Conservation (phyloP, 371 early-diverging fungal genomes). For the Saksenaea vasiformis region DNA sequence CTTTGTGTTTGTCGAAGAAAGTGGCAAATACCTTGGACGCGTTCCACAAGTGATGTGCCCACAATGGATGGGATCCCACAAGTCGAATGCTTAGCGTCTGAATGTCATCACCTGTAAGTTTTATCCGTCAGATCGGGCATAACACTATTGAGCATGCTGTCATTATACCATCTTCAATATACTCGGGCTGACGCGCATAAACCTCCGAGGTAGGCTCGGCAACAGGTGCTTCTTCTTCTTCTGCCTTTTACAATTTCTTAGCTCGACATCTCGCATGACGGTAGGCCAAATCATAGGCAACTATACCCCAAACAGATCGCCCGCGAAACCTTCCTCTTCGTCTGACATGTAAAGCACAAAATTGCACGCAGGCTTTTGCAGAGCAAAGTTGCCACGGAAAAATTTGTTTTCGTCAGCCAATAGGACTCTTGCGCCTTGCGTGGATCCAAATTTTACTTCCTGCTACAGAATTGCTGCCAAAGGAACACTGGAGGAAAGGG, state of each 20-base stretch:
- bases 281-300: background rate
- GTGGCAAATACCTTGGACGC: slow-evolving; percentile 82
- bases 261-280: background rate
- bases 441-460: no score
- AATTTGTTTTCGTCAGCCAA: no score
- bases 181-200: slow-evolving; percentile 41
- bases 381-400: no score
- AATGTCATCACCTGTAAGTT: slow-evolving; percentile 8
- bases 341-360: slow-evolving; percentile 25
- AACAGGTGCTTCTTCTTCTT: slow-evolving; percentile 40
- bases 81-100: slow-evolving; percentile 56
- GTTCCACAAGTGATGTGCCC: slow-evolving; percentile 94
- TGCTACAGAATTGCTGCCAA: no score
- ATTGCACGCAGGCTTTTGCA: no score
- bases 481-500: no score
- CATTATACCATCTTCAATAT: slow-evolving; percentile 20
- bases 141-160: background rate
- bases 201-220: slow-evolving; percentile 56
- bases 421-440: no score
- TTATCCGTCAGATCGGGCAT: background rate
- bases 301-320: slow-evolving; percentile 50
- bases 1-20: slow-evolving; percentile 70
- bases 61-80: slow-evolving; percentile 81
- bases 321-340: slow-evolving; percentile 45
- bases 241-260: slow-evolving; percentile 19